Evolutionary conservation across 768 basidiomycete genomes (phyloP), one percentile per base, ranked within the genome.

Genomic region (Termitomyces sp.): DNA sequence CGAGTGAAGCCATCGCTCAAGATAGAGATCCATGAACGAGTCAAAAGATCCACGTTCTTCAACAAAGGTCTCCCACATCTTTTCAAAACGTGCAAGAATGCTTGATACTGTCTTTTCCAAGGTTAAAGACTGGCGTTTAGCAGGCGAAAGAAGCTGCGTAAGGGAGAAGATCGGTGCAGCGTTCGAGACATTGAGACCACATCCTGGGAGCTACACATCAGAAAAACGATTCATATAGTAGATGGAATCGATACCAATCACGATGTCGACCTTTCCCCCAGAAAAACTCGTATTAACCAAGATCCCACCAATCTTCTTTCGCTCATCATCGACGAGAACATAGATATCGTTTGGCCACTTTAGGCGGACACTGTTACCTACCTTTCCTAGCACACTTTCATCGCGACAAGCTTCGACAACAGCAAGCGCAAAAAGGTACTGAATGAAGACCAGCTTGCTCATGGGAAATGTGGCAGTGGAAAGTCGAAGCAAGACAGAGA

Each of bases 271-370:
- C 29, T 81, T 80, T 0, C 86, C 87, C 1, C 84, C 83, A n/a
- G 79, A 76, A 63, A 95, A 94, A 67, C 83, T 90, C 32, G 92
- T 93, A 67, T 90, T 96, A 38, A 99, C 92, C 29, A 98, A 76
- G 17, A 98, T 88, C 0, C 97, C 96, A 0, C 96, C 96, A 40
- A 98, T 76, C 73, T 99, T 98, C 73, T 83, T 87, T 60, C 74
- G 73, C 65, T 85, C 83, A 20, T 75, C 76, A 5, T 76, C 77
- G 45, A 80, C 77, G 45, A 86, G 80, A 2, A 87, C 90, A 68
- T 98, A 98, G 4, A 99, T 77, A 67, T 98, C 97, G 68, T 98
- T 98, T 20, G 96, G 97, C 97, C 97, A 98, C 72, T 98, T 98
- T 31, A 98, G 76, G 45, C 87, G 80, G 11, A 97, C 83, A 14